Conservation (phyloP, 148 eudicot genomes). For the Pouteria glomerata region DNA sequence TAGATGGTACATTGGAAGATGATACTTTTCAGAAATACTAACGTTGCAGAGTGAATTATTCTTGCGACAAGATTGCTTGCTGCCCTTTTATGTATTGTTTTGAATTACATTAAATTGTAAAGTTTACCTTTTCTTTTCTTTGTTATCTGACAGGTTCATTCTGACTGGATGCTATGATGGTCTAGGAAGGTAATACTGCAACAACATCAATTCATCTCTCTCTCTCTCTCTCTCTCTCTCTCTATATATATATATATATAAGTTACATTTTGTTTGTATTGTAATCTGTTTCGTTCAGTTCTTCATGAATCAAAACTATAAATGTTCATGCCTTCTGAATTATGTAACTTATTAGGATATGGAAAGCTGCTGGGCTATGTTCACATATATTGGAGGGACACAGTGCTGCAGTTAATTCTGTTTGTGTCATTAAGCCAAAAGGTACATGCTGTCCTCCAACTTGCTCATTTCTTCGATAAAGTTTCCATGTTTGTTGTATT, state of each 20-base stretch:
- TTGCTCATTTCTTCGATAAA: neutral
- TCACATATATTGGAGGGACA: conserved; percentile 87
- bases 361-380: conserved; percentile 72
- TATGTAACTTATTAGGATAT: conserved; percentile 43
- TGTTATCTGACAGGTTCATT: conserved; percentile 73
- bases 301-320: conserved; percentile 1
- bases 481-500: neutral
- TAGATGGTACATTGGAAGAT: neutral
- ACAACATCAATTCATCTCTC: neutral
- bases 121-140: conserved; percentile 7
- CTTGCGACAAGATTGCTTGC: neutral
- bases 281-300: neutral
- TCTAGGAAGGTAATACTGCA: conserved; percentile 64
- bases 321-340: neutral
- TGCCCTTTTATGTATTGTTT: neutral
- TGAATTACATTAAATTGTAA: neutral
- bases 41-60: neutral
- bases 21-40: too few species aligned
- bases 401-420: conserved; percentile 60
- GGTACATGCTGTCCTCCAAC: conserved; percentile 29
- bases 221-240: too few species aligned
- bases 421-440: conserved; percentile 43
- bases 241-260: too few species aligned
- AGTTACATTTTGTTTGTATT: neutral
- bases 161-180: conserved; percentile 90